phyloP scores from a whole-genome alignment of 768 basidiomycete genomes.

The Amanita phalloides region DNA sequence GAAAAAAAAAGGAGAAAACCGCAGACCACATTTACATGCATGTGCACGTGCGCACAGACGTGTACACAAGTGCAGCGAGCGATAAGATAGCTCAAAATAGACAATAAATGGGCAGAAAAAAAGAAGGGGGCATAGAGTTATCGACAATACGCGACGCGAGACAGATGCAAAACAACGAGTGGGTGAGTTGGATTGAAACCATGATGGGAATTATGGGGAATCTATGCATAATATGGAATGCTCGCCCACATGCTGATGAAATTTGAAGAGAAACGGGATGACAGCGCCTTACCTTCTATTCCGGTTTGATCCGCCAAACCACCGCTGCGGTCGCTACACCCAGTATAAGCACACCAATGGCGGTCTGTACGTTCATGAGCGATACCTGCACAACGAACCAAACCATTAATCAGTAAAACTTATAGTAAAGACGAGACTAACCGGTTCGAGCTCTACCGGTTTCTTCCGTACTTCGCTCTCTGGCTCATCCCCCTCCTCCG shows the following conservation, averaged over 20 bases:
- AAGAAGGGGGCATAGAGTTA: not conserved
- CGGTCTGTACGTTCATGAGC: slow-evolving; percentile 37
- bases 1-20: not conserved
- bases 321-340: slow-evolving; percentile 64
- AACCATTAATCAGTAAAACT: not conserved
- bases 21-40: not conserved
- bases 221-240: not conserved
- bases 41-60: too few species aligned
- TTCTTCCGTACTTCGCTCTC: not conserved
- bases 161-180: not conserved
- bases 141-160: not conserved
- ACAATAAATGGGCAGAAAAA: not conserved
- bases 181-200: not conserved
- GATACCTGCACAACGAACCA: slow-evolving; percentile 9
- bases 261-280: not conserved
- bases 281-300: slow-evolving; percentile 9
- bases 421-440: not conserved
- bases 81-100: not conserved
- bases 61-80: not conserved
- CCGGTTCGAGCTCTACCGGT: not conserved
- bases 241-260: not conserved
- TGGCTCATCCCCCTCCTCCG: not conserved
- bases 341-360: slow-evolving; percentile 54
- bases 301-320: slow-evolving; percentile 54
- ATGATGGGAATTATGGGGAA: not conserved